A percentile compares a stretch with the other conserved stretches of the same genome.
Conservation (phyloP, 1,284 basidiomycete species). For the Cutaneotrichosporon mucoides region DNA sequence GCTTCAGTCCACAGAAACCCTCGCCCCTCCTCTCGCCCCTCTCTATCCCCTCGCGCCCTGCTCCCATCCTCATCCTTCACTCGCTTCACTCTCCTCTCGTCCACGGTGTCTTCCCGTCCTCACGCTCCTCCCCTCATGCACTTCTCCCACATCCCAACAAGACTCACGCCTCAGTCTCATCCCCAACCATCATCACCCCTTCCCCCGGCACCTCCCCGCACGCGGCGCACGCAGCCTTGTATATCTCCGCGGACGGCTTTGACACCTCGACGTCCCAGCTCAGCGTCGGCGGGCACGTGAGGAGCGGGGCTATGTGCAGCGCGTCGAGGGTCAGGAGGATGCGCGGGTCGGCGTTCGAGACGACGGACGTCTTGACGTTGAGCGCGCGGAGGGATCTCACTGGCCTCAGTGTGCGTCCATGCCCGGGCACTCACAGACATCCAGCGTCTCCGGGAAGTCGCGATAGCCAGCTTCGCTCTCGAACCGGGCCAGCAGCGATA, state of each 20-base stretch:
- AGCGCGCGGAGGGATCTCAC: constrained; percentile 34
- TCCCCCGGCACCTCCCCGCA: constrained; percentile 26
- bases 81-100: too few species aligned
- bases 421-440: constrained; percentile 22
- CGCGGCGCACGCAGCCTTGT: constrained; percentile 29
- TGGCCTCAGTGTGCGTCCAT: constrained; percentile 12
- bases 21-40: too few species aligned
- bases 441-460: constrained; percentile 42
- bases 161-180: constrained; percentile 49
- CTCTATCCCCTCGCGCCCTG: too few species aligned
- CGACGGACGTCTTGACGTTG: constrained; percentile 39
- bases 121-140: background rate
- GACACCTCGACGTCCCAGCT: constrained; percentile 41
- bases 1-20: background rate
- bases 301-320: constrained; percentile 32
- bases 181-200: constrained; percentile 48
- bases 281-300: constrained; percentile 40
- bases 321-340: constrained; percentile 37
- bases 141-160: too few species aligned
- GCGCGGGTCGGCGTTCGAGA: constrained; percentile 48
- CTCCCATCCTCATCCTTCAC: too few species aligned
- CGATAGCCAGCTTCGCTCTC: constrained; percentile 45
- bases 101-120: too few species aligned
- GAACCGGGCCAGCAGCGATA: constrained; percentile 39
- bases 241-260: constrained; percentile 43